A percentile compares a stretch with the other conserved stretches of the same genome.
Conservation (phyloP, 169 alveolate genomes). For the Eimeria praecox region DNA sequence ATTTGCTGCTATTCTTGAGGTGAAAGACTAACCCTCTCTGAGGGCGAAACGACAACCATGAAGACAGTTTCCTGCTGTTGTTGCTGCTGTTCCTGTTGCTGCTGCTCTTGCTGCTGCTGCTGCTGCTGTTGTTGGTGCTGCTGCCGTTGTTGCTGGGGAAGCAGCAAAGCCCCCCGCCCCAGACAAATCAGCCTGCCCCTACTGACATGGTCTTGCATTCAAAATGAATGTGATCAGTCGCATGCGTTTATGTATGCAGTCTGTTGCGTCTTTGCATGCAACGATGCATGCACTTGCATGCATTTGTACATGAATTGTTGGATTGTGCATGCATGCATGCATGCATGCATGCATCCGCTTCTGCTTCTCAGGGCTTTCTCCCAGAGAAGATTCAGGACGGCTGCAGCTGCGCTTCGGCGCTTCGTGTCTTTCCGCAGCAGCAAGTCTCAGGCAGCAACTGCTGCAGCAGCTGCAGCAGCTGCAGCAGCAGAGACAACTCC, state of each 20-base stretch:
- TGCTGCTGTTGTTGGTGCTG: not conserved
- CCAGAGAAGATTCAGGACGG: conserved; percentile 66
- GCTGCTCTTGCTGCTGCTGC: not conserved
- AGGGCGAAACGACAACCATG: not conserved
- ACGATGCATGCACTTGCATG: not conserved
- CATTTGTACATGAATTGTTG: conserved; percentile 3
- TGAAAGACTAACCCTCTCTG: not conserved
- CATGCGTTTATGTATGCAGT: too few relatives aligned
- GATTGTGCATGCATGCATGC: not conserved
- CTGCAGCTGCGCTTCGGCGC: conserved; percentile 43
- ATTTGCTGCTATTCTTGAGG: conserved; percentile 74
- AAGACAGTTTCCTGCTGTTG: not conserved
- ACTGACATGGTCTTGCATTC: not conserved
- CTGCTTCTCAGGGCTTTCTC: conserved; percentile 26
- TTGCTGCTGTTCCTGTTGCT: not conserved
- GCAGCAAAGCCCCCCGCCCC: not conserved
- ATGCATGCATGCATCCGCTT: not conserved
- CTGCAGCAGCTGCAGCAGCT: not conserved
- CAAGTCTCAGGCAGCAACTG: conserved; percentile 1
- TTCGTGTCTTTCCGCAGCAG: conserved; percentile 65
- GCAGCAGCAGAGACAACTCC: conserved; percentile 11
- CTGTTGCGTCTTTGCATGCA: too few relatives aligned
- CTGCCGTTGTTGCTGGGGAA: not conserved
- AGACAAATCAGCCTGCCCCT: too few relatives aligned
- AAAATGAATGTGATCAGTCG: not conserved